A percentile compares a stretch with the other conserved stretches of the same genome.
These are phyloP conservation scores for Gyromitra esculenta DNA, from an alignment of 2,329 filamentous ascomycete species.

Conservation along the genomic window DNA sequence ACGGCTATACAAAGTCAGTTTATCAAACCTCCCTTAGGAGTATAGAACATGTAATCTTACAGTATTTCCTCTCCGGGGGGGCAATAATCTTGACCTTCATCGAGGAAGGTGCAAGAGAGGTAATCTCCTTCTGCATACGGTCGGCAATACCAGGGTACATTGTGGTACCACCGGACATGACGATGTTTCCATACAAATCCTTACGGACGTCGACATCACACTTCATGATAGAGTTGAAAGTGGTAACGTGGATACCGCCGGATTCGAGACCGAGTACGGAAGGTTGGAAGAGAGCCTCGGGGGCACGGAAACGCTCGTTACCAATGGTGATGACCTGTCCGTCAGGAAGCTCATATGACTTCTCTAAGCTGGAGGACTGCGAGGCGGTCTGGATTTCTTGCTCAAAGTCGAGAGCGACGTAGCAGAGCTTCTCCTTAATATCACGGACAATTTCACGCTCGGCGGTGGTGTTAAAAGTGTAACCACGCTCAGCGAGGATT, in stretches of 20 bases:
- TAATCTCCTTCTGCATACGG: conserved; percentile 99
- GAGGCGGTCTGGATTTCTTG: conserved; percentile 99
- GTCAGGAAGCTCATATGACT: conserved; percentile 99
- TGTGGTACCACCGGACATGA: conserved; percentile 99
- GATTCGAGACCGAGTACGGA: conserved; percentile 97
- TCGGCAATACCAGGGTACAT: conserved; percentile 99
- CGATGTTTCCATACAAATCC: conserved; percentile 99
- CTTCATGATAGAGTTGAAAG: conserved; percentile 99
- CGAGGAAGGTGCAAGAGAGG: conserved; percentile 96
- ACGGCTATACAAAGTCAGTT: conserved; percentile 67
- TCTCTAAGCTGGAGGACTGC: conserved; percentile 98
- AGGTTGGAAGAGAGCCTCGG: conserved; percentile 99
- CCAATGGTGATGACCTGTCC: conserved; percentile 99
- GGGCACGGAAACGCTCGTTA: conserved; percentile 99
- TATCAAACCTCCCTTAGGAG: neutral
- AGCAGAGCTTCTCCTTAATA: conserved; percentile 99
- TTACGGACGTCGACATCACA: conserved; percentile 99
- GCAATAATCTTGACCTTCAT: conserved; percentile 99
- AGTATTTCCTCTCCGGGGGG: conserved; percentile 99
- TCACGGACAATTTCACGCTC: conserved; percentile 99
- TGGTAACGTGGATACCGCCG: conserved; percentile 99
- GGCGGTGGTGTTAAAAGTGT: conserved; percentile 99
- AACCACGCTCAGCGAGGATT: conserved; percentile 98
- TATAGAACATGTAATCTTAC: conserved; percentile 31
- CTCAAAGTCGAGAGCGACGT: conserved; percentile 99